Base-by-base conservation (phyloP, 2,329 filamentous ascomycete genomes). In the Cordyceps pruinosa region DNA sequence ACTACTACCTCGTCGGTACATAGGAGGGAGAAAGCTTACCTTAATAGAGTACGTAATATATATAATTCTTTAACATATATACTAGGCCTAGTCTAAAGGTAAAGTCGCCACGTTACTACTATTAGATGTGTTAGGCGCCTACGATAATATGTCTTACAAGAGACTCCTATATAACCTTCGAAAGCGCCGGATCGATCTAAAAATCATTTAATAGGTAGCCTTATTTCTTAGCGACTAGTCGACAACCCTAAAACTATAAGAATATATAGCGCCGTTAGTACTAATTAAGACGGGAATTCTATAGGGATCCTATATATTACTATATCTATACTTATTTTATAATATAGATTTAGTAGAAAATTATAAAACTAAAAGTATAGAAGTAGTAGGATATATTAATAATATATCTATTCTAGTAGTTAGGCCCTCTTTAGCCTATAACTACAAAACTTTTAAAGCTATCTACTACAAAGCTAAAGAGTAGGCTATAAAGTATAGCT, bases 191-290 rank as follows among this genome's bases (percentile, higher is more conserved):
- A 47, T 66, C 8, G 28, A 48, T 17, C n/a, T 30, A 23, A 61
- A 51, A 32, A 61, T 64, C 1, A 56, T 67, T n/a, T 42, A 37
- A 19, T 67, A 58, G 63, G 60, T 63, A 23, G 58, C 55, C 5
- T 61, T 51, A 28, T 66, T 63, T 56, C 59, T 62, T 5, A 51
- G 52, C 26, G 49, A 60, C 26, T 35, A 60, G 41, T 51, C 45
- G 5, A 62, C 56, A 25, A 60, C 49, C 12, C 23, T 64, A 2
- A 51, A 49, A 46, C 52, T 64, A 32, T 34, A 58, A 19, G 51
- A 63, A 49, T 59, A 58, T 42, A 60, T 50, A 23, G 48, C 56
- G 45, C 49, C 48, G 21, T 56, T 37, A 23, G 52, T 19, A 15
- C 48, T 23, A 21, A 60, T 59, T 19, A 32, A 61, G 17, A 63